Percentiles rank a stretch among this genome's conserved stretches.
Evolutionary conservation across 192 early-diverging fungal genomes (phyloP).

Genomic region (Entomortierella lignicola): DNA sequence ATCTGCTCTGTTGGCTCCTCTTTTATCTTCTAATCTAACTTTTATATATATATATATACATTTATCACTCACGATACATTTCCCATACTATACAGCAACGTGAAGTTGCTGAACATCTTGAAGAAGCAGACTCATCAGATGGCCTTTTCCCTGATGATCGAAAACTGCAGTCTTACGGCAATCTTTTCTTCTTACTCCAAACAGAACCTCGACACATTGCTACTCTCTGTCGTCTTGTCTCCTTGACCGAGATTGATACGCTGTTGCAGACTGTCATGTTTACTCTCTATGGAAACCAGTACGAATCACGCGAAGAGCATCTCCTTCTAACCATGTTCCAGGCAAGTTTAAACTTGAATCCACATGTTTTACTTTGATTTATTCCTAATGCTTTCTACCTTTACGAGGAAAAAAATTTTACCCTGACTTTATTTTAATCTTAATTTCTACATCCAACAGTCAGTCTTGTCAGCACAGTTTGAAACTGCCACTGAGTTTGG

Average conservation of each 20-base stretch:
- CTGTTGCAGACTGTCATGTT: constrained; percentile 97
- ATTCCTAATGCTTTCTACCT: neutral
- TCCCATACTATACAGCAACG: constrained; percentile 65
- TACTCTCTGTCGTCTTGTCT: constrained; percentile 83
- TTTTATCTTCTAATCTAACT: neutral
- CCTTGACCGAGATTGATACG: constrained; percentile 91
- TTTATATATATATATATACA: neutral
- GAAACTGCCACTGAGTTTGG: constrained; percentile 91
- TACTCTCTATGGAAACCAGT: constrained; percentile 96
- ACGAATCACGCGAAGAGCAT: constrained; percentile 96
- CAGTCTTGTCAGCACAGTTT: constrained; percentile 92
- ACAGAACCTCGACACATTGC: constrained; percentile 93
- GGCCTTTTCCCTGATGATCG: constrained; percentile 80
- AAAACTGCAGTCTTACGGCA: constrained; percentile 88
- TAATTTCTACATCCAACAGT: constrained; percentile 57
- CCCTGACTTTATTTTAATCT: no score
- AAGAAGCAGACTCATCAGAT: constrained; percentile 66
- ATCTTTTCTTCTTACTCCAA: constrained; percentile 93
- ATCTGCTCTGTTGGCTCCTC: neutral
- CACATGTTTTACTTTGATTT: neutral
- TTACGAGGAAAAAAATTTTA: no score
- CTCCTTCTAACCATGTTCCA: constrained; percentile 96
- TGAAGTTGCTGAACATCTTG: constrained; percentile 77
- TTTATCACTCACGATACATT: no score
- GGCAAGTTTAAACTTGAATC: constrained; percentile 46